Percentiles rank a stretch among this genome's conserved stretches.
phyloP scores from a whole-genome alignment of 768 basidiomycete species.

The Rhizopogon vinicolor region DNA sequence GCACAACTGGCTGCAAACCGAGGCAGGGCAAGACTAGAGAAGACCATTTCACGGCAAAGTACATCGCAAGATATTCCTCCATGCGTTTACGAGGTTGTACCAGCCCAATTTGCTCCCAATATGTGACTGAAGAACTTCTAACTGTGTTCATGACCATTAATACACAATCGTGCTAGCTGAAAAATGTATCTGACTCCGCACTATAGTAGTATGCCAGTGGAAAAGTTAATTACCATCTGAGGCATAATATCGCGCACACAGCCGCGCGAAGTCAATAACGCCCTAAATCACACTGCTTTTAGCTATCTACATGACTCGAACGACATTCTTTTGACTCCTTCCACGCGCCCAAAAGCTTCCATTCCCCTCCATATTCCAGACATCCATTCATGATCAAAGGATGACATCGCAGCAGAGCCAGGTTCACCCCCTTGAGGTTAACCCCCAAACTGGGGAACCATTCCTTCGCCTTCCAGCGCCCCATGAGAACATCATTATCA shows the following conservation, averaged over 20 bases:
- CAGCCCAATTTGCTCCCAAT: too few species aligned
- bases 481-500: constrained; percentile 51
- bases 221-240: too few species aligned
- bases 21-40: too few species aligned
- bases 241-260: not conserved
- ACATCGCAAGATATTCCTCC: too few species aligned
- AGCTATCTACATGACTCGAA: not conserved
- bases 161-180: too few species aligned
- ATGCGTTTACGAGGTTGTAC: too few species aligned
- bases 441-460: constrained; percentile 42
- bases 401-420: constrained; percentile 13
- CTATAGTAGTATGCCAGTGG: too few species aligned
- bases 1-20: constrained; percentile 28
- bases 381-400: not conserved
- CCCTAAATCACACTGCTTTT: too few species aligned
- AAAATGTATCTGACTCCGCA: too few species aligned
- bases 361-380: not conserved
- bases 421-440: constrained; percentile 36
- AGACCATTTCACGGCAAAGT: too few species aligned
- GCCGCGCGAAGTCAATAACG: not conserved
- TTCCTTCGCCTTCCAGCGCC: constrained; percentile 52
- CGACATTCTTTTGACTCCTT: not conserved
- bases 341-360: not conserved
- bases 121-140: too few species aligned
- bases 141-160: too few species aligned